Base-by-base conservation (phyloP, 2,329 filamentous ascomycete species). In the Aspergillus cejpii region DNA sequence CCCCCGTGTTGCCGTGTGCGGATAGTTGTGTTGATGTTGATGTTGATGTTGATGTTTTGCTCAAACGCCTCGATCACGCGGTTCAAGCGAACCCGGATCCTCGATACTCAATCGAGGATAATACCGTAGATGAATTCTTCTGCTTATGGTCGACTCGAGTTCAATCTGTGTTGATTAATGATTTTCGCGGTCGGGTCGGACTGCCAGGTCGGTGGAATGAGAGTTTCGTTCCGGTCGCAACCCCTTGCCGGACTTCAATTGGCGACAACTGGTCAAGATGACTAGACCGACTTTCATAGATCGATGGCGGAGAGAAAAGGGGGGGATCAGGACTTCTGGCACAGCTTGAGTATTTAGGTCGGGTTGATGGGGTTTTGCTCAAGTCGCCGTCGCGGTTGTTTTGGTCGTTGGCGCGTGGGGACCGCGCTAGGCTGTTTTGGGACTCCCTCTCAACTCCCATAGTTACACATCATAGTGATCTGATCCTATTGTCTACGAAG, bases 351-450 rank as follows among this genome's bases (percentile, higher is more conserved):
- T 38, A 20, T 39, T 37, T 44, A 34, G 40, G 43, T 45, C 41
- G 41, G 41, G 23, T 43, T 48, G 50, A 45, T 45, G 48, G 49
- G 49, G 44, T 50, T 51, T 52, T 47, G 41, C 47, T 48, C 39
- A 47, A 50, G 50, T 54, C 45, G 42, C 28, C 38, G 23, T 44
- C 49, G 52, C 63, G 61, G 61, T 66, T 66, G 62, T 65, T 66
- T 66, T 65, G 63, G 63, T 65, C 55, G 58, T 24, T 61, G 57
- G 60, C 62, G 63, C 61, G 63, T 64, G 63, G 60, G 38, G 60
- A 55, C 33, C 41, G 43, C 62, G 55, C 63, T 65, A 66, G 54
- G 46, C 61, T 51, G 11, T 24, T 65, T 65, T 55, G 33, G 61
- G 61, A n/a, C n/a, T n/a, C n/a, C n/a, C n/a, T n/a, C n/a, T n/a